Percentiles rank a stretch among this genome's conserved stretches.
Conservation (phyloP, 2,329 filamentous ascomycete genomes). For the Cercospora sp. region DNA sequence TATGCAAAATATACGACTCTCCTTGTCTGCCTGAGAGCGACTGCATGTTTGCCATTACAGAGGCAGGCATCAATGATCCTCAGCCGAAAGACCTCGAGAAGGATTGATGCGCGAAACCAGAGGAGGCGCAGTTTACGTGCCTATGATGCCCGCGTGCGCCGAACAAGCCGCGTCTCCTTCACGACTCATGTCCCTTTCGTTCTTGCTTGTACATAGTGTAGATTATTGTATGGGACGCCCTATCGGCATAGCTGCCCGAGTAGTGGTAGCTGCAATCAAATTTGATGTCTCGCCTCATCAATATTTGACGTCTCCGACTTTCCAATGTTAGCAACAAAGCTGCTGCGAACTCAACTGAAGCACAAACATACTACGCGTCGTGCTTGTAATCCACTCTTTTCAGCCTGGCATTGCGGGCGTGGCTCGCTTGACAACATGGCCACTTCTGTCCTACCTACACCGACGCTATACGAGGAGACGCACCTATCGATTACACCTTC, state of each 20-base stretch:
- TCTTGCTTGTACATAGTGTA: conserved; percentile 6
- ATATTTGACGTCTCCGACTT: background rate
- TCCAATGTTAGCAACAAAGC: background rate
- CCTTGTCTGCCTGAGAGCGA: conserved; percentile 96
- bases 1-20: conserved; percentile 99
- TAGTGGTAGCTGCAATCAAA: background rate
- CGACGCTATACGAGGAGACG: conserved; percentile 35
- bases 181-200: conserved; percentile 1
- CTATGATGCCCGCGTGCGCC: background rate
- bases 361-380: background rate
- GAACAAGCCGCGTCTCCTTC: background rate
- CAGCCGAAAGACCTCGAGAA: conserved; percentile 94
- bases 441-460: conserved; percentile 17
- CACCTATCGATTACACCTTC: conserved; percentile 29
- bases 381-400: background rate
- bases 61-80: conserved; percentile 95
- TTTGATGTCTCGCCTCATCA: background rate
- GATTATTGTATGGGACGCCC: background rate
- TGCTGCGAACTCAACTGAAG: conserved; percentile 2
- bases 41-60: conserved; percentile 93
- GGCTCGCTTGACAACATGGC: conserved; percentile 13
- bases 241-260: background rate
- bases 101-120: conserved; percentile 46
- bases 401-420: background rate
- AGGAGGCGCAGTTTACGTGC: background rate